Evolutionary conservation across 345 rosid species (phyloP).

Genomic region (Carallia pectinifolia): DNA sequence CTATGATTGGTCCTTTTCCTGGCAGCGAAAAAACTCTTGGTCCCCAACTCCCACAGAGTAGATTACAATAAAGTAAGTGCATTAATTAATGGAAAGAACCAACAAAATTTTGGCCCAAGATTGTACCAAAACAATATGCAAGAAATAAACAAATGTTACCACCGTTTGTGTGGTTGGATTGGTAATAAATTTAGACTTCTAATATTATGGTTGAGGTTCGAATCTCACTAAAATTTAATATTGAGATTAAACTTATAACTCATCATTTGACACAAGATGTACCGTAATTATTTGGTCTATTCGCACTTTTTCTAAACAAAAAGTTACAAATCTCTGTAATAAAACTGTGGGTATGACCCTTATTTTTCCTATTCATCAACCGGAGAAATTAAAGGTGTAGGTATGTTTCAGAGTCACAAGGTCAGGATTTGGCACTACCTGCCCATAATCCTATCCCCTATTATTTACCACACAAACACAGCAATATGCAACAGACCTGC

Average conservation of each 20-base stretch:
- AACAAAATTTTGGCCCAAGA: background rate
- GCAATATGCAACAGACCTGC: background rate
- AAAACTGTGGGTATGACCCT: too few relatives aligned
- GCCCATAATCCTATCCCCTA: background rate
- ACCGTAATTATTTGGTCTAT: too few relatives aligned
- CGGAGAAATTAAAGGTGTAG: background rate
- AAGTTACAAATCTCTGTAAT: too few relatives aligned
- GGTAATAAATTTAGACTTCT: too few relatives aligned
- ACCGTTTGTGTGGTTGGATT: too few relatives aligned
- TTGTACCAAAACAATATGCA: background rate
- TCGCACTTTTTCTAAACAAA: too few relatives aligned
- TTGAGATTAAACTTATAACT: too few relatives aligned
- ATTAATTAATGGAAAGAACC: slow-evolving; percentile 7
- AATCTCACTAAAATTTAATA: too few relatives aligned
- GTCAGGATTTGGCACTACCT: background rate
- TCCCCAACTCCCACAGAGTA: background rate
- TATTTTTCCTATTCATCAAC: too few relatives aligned
- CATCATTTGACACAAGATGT: too few relatives aligned
- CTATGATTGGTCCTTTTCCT: background rate
- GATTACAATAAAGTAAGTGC: background rate
- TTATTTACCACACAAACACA: background rate
- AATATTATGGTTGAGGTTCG: too few relatives aligned
- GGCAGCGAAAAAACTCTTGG: background rate
- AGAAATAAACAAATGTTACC: too few relatives aligned
- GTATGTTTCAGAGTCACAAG: background rate